phyloP scores from a whole-genome alignment of 1,139 yeast genomes.

The Blastobotrys capitulatus region DNA sequence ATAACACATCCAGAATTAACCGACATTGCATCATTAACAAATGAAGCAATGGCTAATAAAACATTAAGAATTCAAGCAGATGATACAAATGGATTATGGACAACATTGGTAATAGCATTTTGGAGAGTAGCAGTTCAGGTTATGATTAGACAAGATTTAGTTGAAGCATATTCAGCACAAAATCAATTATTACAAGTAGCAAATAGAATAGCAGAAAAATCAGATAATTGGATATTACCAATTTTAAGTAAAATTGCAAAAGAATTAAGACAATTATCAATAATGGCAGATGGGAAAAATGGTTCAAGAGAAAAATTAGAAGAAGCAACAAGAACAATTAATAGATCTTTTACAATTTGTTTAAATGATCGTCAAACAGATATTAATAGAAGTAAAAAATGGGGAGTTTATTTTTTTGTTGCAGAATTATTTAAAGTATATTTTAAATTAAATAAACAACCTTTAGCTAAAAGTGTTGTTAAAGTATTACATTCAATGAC shows the following conservation, averaged over 20 bases:
- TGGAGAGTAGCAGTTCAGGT: constrained; percentile 29
- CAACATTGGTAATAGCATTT: constrained; percentile 23
- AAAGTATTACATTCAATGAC: constrained; percentile 61
- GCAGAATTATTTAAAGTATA: constrained; percentile 69
- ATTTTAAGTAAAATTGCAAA: constrained; percentile 52
- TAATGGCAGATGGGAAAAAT: constrained; percentile 16
- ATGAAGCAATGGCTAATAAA: constrained; percentile 21
- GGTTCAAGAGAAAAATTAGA: constrained; percentile 39
- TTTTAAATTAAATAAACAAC: constrained; percentile 61
- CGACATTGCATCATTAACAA: constrained; percentile 20
- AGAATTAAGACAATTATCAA: constrained; percentile 45
- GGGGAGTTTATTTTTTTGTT: constrained; percentile 69
- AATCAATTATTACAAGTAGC: constrained; percentile 23
- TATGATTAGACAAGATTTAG: constrained; percentile 21
- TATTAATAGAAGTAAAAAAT: constrained; percentile 45
- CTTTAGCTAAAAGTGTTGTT: constrained; percentile 73
- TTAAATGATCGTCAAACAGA: constrained; percentile 70
- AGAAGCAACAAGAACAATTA: constrained; percentile 48
- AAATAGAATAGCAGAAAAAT: constrained; percentile 57
- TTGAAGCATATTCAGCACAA: constrained; percentile 27
- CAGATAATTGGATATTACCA: constrained; percentile 61
- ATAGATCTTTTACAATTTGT: constrained; percentile 70
- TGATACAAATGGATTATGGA: constrained; percentile 19
- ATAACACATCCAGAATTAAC: constrained; percentile 21
- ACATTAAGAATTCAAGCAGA: constrained; percentile 15